Evolutionary conservation across 1,139 yeast genomes (phyloP), one percentile per base, ranked within the genome.

Genomic region (Lodderomyces margitis): DNA sequence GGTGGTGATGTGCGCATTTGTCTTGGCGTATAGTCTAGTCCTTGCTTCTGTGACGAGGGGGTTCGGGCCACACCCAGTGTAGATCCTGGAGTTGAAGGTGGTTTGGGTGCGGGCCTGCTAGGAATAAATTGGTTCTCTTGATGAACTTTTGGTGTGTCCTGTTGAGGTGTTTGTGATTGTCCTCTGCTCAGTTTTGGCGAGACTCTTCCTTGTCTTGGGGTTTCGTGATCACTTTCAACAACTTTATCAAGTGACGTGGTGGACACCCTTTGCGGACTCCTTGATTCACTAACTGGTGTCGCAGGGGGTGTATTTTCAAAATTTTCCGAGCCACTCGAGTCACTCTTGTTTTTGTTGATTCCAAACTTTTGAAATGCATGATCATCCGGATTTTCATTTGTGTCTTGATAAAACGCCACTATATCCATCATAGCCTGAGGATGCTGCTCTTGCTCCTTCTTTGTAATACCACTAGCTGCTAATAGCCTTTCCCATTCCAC

Each of bases 391-490:
- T 70, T 70, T 42, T 81, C 82, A 36, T 80, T 74, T 8, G 73
- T 71, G 47, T 83, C 87, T 54, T 86, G 89, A 59, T 86, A 87
- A 57, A 87, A 88, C 33, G 91, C 87, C 46, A 91, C 95, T 50
- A 91, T 89, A 57, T 89, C 96, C 77, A 87, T 82, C 7, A 89
- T 95, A 0, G 96, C 97, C 62, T 88, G 94, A 2, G 97, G 96
- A 58, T 92, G 89, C 53, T 84, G 86, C 53, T 85, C 83, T 57
- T 89, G 96, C 53, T 92, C 98, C 36, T 76, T 78, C 52, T 78
- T 80, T 5, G 95, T 78, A 40, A 92, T 87, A 34, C 98, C 98
- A 58, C 89, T 83, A 14, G 91, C 94, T 15, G 83, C 78, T 47
- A 92, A 71, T 38, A 89, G 69, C 46, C 79, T 75, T 53, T 87